A percentile compares a stretch with the other conserved stretches of the same genome.
phyloP scores from a whole-genome alignment of 306 rosid genomes.

The Trifolium subterraneum region DNA sequence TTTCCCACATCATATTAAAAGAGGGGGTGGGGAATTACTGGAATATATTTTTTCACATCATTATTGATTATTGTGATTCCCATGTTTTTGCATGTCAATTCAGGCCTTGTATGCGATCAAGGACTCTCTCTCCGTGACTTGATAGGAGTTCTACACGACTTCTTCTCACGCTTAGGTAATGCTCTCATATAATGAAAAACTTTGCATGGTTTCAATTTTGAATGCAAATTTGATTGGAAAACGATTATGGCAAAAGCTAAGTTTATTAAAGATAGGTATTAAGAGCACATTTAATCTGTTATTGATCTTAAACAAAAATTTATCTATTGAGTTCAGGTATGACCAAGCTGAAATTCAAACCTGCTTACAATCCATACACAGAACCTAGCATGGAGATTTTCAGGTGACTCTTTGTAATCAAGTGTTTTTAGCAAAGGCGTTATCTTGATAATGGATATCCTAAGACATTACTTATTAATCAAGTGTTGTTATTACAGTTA shows the following conservation, averaged over 20 bases:
- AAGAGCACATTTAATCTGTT: conserved; percentile 14
- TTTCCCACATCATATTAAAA: conserved; percentile 3
- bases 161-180: conserved; percentile 87
- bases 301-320: neutral
- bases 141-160: conserved; percentile 85
- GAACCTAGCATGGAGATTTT: conserved; percentile 99
- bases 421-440: conserved; percentile 24
- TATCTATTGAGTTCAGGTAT: conserved; percentile 62
- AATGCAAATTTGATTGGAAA: neutral
- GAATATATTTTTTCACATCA: conserved; percentile 5
- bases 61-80: conserved; percentile 7
- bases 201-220: conserved; percentile 1
- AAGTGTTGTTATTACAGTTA: conserved; percentile 55
- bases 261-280: neutral
- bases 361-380: conserved; percentile 96
- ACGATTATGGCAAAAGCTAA: neutral
- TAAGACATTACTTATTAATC: conserved; percentile 12
- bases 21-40: neutral
- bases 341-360: conserved; percentile 85
- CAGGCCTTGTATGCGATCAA: conserved; percentile 90
- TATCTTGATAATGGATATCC: neutral
- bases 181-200: conserved; percentile 22
- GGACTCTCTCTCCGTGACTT: conserved; percentile 90
- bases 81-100: conserved; percentile 32
- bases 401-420: no score